phyloP scores from a whole-genome alignment of 2,329 filamentous ascomycete species.

The Fusarium bulbicola region DNA sequence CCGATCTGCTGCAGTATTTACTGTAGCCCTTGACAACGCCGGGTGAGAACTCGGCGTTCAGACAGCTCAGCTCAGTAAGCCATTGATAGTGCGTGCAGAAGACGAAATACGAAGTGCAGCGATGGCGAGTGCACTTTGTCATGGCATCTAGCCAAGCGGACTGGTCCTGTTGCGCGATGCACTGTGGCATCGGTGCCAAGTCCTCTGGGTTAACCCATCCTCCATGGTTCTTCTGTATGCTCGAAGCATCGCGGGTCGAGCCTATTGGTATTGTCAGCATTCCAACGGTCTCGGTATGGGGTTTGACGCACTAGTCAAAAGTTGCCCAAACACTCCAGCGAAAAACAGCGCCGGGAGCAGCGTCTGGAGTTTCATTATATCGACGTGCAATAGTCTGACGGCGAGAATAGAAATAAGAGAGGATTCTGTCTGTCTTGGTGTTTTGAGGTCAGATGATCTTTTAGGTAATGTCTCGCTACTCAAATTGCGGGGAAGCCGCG shows the following conservation, averaged over 20 bases:
- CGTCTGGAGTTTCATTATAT: neutral
- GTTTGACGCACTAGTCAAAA: neutral
- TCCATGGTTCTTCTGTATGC: neutral
- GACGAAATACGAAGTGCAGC: slow-evolving; percentile 22
- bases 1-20: slow-evolving; percentile 19
- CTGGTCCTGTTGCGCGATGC: slow-evolving; percentile 22
- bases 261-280: neutral
- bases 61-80: slow-evolving; percentile 27
- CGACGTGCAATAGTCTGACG: neutral
- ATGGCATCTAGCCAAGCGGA: slow-evolving; percentile 17
- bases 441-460: neutral
- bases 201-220: slow-evolving; percentile 32
- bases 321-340: neutral
- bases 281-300: neutral
- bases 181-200: slow-evolving; percentile 25
- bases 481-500: neutral
- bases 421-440: neutral
- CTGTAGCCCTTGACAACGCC: neutral
- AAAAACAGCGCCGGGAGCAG: neutral
- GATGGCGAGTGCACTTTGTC: slow-evolving; percentile 17
- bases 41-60: slow-evolving; percentile 16
- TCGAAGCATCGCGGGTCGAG: neutral
- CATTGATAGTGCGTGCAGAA: slow-evolving; percentile 28
- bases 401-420: neutral
- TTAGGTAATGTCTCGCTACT: neutral